Evolutionary conservation across 441 rosid genomes (phyloP).

Genomic region (Viola pubescens): DNA sequence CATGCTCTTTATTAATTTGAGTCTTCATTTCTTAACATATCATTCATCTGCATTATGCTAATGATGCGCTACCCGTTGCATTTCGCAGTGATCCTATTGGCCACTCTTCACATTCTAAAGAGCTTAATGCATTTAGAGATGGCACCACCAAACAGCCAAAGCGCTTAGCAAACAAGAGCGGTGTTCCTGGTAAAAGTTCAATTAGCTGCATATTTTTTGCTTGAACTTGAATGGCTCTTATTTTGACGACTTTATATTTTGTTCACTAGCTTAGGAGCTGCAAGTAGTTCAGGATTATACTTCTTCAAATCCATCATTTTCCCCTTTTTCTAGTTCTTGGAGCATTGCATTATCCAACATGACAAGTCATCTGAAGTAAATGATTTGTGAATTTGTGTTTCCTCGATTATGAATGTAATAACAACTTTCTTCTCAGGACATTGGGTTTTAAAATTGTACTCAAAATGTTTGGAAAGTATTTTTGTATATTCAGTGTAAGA

Average conservation of each 20-base stretch:
- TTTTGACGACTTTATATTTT: neutral
- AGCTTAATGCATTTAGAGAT: conserved; percentile 19
- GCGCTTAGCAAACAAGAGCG: conserved; percentile 26
- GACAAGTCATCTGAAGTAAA: too few species aligned
- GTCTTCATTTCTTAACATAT: neutral
- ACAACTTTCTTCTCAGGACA: too few species aligned
- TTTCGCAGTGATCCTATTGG: conserved; percentile 15
- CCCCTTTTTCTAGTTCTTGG: too few species aligned
- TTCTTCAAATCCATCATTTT: too few species aligned
- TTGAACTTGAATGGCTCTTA: neutral
- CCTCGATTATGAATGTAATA: too few species aligned
- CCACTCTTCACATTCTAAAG: conserved; percentile 22
- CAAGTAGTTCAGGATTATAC: neutral
- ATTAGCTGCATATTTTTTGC: conserved; percentile 2
- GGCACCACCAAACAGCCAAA: conserved; percentile 21
- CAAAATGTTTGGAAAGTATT: too few species aligned
- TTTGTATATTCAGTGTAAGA: too few species aligned
- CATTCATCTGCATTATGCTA: neutral
- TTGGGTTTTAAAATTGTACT: too few species aligned
- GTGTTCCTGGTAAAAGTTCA: conserved; percentile 31
- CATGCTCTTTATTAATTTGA: neutral
- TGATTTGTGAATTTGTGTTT: too few species aligned
- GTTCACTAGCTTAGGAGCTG: neutral
- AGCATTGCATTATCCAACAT: too few species aligned
- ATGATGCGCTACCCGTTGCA: conserved; percentile 2